Conservation (phyloP, 305 asterid species). For the Fraxinus baroniana region DNA sequence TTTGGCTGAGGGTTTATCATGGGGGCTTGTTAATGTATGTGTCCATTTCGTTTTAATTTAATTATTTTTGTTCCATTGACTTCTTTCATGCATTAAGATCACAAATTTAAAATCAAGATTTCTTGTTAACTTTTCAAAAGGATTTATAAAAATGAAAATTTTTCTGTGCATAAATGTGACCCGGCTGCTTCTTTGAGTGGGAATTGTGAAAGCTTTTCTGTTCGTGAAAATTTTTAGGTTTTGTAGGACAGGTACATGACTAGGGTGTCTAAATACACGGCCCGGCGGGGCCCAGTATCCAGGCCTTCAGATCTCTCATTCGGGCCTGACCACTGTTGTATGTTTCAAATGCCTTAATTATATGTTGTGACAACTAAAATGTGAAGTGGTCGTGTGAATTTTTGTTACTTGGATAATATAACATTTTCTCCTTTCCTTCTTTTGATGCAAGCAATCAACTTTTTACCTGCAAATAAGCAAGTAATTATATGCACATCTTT, state of each 20-base stretch:
- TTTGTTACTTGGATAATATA: not conserved
- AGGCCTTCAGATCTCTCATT: not conserved
- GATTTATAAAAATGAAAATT: not conserved
- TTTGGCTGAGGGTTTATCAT: not conserved
- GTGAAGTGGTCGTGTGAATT: not conserved
- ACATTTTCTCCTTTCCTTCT: not conserved
- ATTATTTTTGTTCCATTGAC: not conserved
- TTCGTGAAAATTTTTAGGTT: not conserved
- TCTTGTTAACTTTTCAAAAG: not conserved
- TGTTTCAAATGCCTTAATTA: not conserved
- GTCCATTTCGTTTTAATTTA: not conserved
- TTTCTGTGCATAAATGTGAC: not conserved
- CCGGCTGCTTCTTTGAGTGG: not conserved
- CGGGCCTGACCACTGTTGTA: not conserved
- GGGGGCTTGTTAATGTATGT: not conserved
- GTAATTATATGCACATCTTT: not conserved
- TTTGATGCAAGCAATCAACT: not conserved
- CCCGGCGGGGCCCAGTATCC: not conserved
- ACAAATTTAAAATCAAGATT: not conserved
- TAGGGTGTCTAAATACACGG: not conserved
- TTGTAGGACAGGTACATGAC: not conserved
- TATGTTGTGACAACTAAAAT: not conserved
- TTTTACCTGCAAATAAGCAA: not conserved
- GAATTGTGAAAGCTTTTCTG: not conserved
- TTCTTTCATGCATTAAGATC: not conserved